These are phyloP conservation scores for Starmerella bacillaris DNA, from an alignment of 805 yeast species.

Conservation along the genomic window DNA sequence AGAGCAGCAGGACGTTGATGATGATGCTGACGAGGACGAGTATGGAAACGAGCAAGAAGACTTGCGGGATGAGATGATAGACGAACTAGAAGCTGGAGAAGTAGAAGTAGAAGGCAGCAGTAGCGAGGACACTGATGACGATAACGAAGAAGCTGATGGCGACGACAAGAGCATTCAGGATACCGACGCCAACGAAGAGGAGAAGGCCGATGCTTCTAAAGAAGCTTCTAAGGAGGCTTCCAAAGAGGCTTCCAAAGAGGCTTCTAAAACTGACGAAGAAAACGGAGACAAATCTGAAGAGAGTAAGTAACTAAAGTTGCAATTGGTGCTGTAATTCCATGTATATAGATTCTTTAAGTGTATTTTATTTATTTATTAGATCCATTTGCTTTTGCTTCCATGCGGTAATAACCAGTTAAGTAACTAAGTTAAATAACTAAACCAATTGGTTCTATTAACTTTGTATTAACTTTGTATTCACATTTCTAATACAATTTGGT, in stretches of 20 bases:
- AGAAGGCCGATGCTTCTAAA: constrained; percentile 1
- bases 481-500: too few relatives aligned
- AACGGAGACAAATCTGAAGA: neutral
- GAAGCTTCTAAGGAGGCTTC: constrained; percentile 1
- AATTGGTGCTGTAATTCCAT: too few relatives aligned
- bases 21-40: constrained; percentile 15
- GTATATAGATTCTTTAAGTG: too few relatives aligned
- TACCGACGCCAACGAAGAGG: constrained; percentile 4
- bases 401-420: too few relatives aligned
- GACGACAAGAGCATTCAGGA: constrained; percentile 1
- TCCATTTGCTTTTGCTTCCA: too few relatives aligned
- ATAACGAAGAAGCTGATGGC: constrained; percentile 8
- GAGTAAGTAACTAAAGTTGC: too few relatives aligned
- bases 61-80: constrained; percentile 16
- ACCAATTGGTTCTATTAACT: too few relatives aligned
- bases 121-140: constrained; percentile 10
- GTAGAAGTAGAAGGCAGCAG: constrained; percentile 14
- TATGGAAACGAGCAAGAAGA: constrained; percentile 18
- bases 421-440: too few relatives aligned
- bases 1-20: constrained; percentile 18
- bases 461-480: too few relatives aligned
- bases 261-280: constrained; percentile 2
- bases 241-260: constrained; percentile 1
- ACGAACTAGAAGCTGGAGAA: constrained; percentile 17
- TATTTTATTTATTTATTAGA: too few relatives aligned